Conservation (phyloP, 768 basidiomycete genomes). For the Sistotremastrum suecicum region DNA sequence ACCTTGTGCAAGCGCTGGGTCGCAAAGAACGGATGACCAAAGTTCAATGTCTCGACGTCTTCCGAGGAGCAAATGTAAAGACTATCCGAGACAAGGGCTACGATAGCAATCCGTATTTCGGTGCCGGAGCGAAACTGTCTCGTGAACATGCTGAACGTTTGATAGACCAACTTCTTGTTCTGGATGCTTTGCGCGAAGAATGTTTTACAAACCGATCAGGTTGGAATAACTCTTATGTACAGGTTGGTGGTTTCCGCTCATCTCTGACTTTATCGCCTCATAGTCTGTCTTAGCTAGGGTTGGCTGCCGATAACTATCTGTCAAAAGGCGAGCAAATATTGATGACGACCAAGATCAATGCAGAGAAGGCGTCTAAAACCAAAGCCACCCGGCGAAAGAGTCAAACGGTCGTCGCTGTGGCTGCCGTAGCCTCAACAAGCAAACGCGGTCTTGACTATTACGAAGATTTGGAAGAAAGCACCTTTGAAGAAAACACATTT, state of each 20-base stretch:
- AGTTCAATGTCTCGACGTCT: constrained; percentile 42
- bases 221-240: constrained; percentile 37
- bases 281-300: constrained; percentile 4
- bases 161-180: constrained; percentile 38
- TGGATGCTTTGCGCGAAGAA: constrained; percentile 34
- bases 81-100: constrained; percentile 33
- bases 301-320: constrained; percentile 5
- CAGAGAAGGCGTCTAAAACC: neutral
- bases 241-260: constrained; percentile 22
- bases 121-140: constrained; percentile 34
- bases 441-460: constrained; percentile 4
- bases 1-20: constrained; percentile 36
- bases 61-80: constrained; percentile 45
- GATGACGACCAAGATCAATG: constrained; percentile 6
- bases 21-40: constrained; percentile 42
- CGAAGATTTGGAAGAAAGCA: constrained; percentile 1
- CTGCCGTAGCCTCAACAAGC: neutral
- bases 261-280: neutral
- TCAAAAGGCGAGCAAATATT: constrained; percentile 1
- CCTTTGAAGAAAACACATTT: neutral
- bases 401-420: constrained; percentile 2
- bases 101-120: constrained; percentile 35
- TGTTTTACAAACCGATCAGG: constrained; percentile 29
- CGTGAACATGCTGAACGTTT: constrained; percentile 50
- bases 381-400: neutral